Evolutionary conservation across 495 filamentous ascomycete species (phyloP), one percentile per base, ranked within the genome.

Genomic region (Hypoxylon perforatum): DNA sequence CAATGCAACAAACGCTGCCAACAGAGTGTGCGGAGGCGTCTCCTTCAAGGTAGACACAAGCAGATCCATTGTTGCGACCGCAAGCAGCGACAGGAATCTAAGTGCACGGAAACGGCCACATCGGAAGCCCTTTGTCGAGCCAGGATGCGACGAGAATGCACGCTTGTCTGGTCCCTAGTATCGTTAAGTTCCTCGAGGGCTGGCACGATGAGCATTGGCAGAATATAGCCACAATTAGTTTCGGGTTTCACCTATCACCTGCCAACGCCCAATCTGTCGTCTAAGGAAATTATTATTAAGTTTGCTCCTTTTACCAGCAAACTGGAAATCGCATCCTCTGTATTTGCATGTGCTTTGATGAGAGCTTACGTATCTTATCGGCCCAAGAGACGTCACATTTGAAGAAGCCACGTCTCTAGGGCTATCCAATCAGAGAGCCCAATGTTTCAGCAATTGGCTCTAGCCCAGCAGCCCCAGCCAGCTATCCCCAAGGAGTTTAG

Each of bases 11-110:
- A 74, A 53, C 6, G 70, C 28, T 3, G 72, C 56, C 8, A 81
- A 52, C 15, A 79, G 46, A 0, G 73, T 64, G 53, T 72, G 63
- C 25, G 71, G 57, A n/a, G 79, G 73, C 25, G 68, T 71, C 14
- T 75, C 70, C 39, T 39, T 64, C 22, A 76, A 47, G 12, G 60
- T 65, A 14, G 53, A 58, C 42, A 58, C 61, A 21, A 78, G 59
- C 23, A 71, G 57, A 6, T 64, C 66, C 66, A 69, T 64, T 21
- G 45, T 42, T 63, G 53, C 44, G 38, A 51, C 51, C 55, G 53
- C 53, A 42, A 25, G 12, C 21, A 14, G 46, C 57, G 64, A 47
- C 38, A 12, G 19, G 38, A 46, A 48, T 30, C 35, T 30, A 11
- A 45, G 11, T 2, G 3, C 19, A 15, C 18, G 19, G 22, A 63